These are phyloP conservation scores for Fusarium guadeloupense DNA, from an alignment of 2,329 filamentous ascomycete genomes.

Conservation along the genomic window DNA sequence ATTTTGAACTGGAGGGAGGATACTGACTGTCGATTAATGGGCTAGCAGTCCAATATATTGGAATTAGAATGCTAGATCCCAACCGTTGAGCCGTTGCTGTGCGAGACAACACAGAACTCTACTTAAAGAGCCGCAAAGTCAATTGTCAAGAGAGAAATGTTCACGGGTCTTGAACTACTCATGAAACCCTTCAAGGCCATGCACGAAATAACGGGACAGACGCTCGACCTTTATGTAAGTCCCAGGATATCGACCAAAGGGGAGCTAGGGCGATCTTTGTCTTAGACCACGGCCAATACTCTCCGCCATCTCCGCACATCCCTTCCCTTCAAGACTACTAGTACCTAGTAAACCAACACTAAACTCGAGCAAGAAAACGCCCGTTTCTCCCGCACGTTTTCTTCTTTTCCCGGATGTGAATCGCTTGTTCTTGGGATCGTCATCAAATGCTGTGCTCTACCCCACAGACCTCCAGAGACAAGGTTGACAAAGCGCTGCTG, in stretches of 20 bases:
- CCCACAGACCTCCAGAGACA: constrained; percentile 19
- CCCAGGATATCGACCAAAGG: not conserved
- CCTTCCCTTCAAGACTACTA: constrained; percentile 9
- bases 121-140: constrained; percentile 1
- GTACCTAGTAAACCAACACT: too few relatives aligned
- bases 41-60: constrained; percentile 29
- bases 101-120: not conserved
- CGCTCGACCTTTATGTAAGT: constrained; percentile 12
- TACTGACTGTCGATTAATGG: not conserved
- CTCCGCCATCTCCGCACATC: constrained; percentile 10
- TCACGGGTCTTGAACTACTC: not conserved
- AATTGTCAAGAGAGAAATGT: not conserved
- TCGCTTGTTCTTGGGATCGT: constrained; percentile 2
- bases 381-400: not conserved
- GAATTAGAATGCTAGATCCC: constrained; percentile 6
- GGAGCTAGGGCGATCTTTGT: not conserved
- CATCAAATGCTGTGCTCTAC: constrained; percentile 18
- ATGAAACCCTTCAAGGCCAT: not conserved
- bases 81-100: not conserved
- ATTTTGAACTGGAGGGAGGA: not conserved
- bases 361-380: not conserved
- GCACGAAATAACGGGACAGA: constrained; percentile 4
- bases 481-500: not conserved
- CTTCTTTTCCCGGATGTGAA: not conserved
- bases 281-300: not conserved